Evolutionary conservation across 2,329 filamentous ascomycete genomes (phyloP), one percentile per base, ranked within the genome.

Genomic region (Arachnomyces sp.): DNA sequence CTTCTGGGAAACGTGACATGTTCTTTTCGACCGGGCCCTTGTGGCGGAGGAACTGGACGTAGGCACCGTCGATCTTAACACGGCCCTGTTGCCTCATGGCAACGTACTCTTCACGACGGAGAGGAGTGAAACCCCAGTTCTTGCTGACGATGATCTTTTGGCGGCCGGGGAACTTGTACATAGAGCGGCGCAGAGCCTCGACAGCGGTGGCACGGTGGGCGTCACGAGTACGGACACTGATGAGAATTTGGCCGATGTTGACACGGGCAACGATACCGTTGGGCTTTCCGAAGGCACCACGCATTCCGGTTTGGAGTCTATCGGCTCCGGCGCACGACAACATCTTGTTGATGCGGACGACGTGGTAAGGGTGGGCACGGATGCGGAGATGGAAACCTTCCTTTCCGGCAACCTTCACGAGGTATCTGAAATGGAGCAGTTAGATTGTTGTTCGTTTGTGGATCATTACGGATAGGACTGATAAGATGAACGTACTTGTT

Each of bases 341-440:
- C 92, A 98, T 98, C 86, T 98, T 98, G 88, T 98, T 98, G 89
- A 98, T 98, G 75, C 92, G 92, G 80, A 98, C 85, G 75, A 98
- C 92, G 80, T 98, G 92, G 87, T 86, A 98, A 57, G 92, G 92
- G 81, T 98, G 92, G 66, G 88, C 89, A 68, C 92, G 78, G 62
- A 82, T 75, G 54, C 78, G 78, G 51, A 82, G 66, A 68, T 82
- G 78, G 77, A 82, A 82, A 68, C 75, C 74, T 76, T 82, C 78
- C 71, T 82, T 82, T 68, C 78, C 78, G 60, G 74, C 72, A 56
- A 73, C 69, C 72, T 82, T 82, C 66, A 82, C 78, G 55, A 82
- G 73, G 71, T 82, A 82, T 63, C 73, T 77, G 43, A 34, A n/a
- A 30, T 34, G 34, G 21, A 39, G 29, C 36, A 31, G 31, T 28